These are phyloP conservation scores for Lipomyces yamanashiensis DNA, from an alignment of 805 yeast genomes.

Conservation along the genomic window DNA sequence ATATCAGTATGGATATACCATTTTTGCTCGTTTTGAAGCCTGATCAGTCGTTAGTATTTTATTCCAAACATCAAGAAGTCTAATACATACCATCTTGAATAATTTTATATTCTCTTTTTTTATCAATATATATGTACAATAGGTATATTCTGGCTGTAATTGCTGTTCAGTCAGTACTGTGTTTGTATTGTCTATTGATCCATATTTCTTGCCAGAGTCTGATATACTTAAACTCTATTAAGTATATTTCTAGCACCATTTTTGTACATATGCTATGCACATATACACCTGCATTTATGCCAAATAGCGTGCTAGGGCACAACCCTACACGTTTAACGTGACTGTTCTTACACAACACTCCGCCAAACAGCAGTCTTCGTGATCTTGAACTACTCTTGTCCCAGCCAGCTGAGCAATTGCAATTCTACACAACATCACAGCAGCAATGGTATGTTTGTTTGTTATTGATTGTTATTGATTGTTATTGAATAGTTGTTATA, in stretches of 20 bases:
- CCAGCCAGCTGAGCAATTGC: neutral
- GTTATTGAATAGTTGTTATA: neutral
- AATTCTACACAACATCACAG: conserved; percentile 9
- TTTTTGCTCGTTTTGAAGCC: conserved; percentile 39
- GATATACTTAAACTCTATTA: neutral
- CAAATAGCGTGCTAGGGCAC: neutral
- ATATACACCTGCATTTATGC: neutral
- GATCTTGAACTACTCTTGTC: neutral
- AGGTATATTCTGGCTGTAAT: neutral
- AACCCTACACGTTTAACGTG: conserved; percentile 8
- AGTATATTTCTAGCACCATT: neutral
- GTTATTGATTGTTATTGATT: neutral
- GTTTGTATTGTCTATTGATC: too few relatives aligned
- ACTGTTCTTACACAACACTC: neutral
- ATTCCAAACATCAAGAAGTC: neutral
- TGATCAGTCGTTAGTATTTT: neutral
- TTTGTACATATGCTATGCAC: conserved; percentile 1
- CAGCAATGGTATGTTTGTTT: conserved; percentile 4
- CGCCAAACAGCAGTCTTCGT: neutral
- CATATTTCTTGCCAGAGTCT: neutral
- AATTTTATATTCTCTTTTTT: neutral
- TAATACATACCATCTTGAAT: conserved; percentile 6
- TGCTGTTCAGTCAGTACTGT: neutral
- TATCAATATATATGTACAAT: neutral
- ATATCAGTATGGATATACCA: conserved; percentile 23